phyloP scores from a whole-genome alignment of 2,329 filamentous ascomycete genomes.

The Aspergillus novoparasiticus region DNA sequence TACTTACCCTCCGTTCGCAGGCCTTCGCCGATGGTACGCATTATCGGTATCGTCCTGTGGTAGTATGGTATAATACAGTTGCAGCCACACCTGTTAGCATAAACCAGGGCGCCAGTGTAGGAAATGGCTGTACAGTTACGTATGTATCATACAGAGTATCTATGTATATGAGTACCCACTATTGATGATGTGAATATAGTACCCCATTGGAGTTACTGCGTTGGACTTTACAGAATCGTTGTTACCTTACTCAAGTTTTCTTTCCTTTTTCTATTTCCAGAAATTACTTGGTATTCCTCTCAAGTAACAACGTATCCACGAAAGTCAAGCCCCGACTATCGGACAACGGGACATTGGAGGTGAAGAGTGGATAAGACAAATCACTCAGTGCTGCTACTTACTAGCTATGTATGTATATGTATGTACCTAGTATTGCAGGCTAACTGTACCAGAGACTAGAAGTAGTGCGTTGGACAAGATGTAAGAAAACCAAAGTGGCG shows the following conservation, averaged over 20 bases:
- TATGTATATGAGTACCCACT: neutral
- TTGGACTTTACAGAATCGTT: neutral
- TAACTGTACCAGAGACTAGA: neutral
- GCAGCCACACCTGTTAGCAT: constrained; percentile 13
- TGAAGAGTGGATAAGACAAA: neutral
- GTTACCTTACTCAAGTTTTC: neutral
- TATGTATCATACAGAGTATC: neutral
- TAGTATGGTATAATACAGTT: constrained; percentile 17
- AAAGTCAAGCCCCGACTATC: neutral
- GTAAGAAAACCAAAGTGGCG: neutral
- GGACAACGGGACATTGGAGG: neutral
- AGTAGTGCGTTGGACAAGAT: neutral
- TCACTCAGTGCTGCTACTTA: neutral
- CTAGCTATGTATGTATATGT: neutral
- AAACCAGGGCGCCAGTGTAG: neutral
- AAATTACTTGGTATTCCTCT: neutral
- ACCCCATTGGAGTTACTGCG: neutral
- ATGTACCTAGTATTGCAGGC: neutral
- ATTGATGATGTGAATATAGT: neutral
- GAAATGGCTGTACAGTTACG: neutral
- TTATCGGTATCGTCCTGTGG: constrained; percentile 7
- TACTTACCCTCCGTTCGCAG: constrained; percentile 6
- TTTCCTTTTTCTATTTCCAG: neutral
- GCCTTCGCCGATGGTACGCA: neutral
- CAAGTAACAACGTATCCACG: neutral